Conservation (phyloP, 1,139 yeast species). For the Yamadazyma dendronema region DNA sequence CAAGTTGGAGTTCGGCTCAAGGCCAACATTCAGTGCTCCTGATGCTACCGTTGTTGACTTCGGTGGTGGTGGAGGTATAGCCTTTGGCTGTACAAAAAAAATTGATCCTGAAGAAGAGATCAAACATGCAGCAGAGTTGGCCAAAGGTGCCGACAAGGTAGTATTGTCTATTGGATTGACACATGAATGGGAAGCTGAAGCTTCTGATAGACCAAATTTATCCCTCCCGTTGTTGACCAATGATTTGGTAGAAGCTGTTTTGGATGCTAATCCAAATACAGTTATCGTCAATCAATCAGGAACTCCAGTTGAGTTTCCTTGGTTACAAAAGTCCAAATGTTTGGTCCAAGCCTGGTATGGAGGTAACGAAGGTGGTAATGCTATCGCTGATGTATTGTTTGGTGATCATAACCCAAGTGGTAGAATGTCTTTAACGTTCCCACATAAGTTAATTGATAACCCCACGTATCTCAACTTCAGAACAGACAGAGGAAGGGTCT, state of each 20-base stretch:
- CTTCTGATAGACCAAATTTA: conserved; percentile 31
- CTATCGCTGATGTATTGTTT: conserved; percentile 24
- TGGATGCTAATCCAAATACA: conserved; percentile 49
- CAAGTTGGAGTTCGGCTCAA: conserved; percentile 52
- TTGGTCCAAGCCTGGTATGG: conserved; percentile 51
- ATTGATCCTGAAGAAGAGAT: conserved; percentile 24
- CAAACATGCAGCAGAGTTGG: conserved; percentile 23
- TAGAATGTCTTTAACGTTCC: conserved; percentile 41
- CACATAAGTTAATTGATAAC: conserved; percentile 36
- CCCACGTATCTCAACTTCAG: conserved; percentile 45
- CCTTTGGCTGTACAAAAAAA: conserved; percentile 24
- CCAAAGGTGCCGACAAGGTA: conserved; percentile 35
- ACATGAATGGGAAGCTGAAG: conserved; percentile 38
- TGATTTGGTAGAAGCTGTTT: conserved; percentile 44
- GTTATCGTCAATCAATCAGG: conserved; percentile 61
- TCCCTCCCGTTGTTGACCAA: conserved; percentile 48
- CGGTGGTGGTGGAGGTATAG: conserved; percentile 30
- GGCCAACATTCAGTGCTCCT: conserved; percentile 37
- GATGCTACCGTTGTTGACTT: conserved; percentile 18
- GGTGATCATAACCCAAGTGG: conserved; percentile 30
- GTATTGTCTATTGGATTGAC: conserved; percentile 39
- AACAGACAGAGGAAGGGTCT: conserved; percentile 46
- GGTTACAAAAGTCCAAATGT: conserved; percentile 47
- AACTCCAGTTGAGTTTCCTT: conserved; percentile 62
- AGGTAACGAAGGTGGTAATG: conserved; percentile 28